phyloP scores from a whole-genome alignment of 202 grass and related monocot genomes.

The Digitaria exilis region DNA sequence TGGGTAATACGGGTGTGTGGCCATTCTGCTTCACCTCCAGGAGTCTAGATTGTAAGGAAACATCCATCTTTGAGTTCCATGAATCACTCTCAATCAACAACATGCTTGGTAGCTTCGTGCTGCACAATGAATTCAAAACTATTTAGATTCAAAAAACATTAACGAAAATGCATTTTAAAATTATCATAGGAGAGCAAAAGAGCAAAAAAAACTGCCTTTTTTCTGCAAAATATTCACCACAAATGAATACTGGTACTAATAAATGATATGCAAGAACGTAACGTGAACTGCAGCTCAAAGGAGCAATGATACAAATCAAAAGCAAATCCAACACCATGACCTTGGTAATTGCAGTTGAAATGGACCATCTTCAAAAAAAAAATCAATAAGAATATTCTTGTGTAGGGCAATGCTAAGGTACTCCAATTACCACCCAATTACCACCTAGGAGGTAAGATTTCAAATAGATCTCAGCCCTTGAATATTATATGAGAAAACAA shows the following conservation, averaged over 20 bases:
- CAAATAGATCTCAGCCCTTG: too few relatives aligned
- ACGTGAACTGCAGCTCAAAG: not conserved
- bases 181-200: not conserved
- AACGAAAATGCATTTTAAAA: not conserved
- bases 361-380: not conserved
- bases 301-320: conserved; percentile 20
- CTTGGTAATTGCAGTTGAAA: conserved; percentile 24
- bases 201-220: not conserved
- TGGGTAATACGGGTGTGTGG: conserved; percentile 31
- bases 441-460: too few relatives aligned
- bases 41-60: conserved; percentile 58
- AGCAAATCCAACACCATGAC: conserved; percentile 7
- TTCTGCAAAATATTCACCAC: not conserved
- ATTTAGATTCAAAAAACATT: conserved; percentile 24
- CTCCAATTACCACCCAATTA: too few relatives aligned
- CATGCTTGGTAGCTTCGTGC: conserved; percentile 51
- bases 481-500: too few relatives aligned
- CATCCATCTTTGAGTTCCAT: conserved; percentile 53
- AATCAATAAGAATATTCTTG: too few relatives aligned
- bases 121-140: conserved; percentile 40
- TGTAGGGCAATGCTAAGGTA: too few relatives aligned
- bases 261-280: conserved; percentile 18
- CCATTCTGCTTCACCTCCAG: conserved; percentile 59
- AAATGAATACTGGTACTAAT: conserved; percentile 2
- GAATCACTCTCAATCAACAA: conserved; percentile 87